These are phyloP conservation scores for Saccharata proteae DNA, from an alignment of 2,329 filamentous ascomycete species.

Conservation along the genomic window DNA sequence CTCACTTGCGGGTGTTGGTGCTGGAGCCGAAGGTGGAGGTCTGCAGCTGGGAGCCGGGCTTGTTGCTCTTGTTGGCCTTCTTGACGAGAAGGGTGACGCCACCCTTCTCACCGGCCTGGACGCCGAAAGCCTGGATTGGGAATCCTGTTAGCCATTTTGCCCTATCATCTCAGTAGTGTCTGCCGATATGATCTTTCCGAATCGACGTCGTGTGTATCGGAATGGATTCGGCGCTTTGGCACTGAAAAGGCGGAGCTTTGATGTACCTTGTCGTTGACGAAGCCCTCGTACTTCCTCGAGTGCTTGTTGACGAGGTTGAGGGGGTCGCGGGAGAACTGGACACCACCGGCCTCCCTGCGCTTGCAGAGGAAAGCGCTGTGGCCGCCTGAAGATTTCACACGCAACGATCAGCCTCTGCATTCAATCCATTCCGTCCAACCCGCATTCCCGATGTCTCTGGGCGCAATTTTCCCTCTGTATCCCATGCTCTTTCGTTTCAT, in stretches of 20 bases:
- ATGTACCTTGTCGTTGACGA: conserved; percentile 82
- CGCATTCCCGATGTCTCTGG: neutral
- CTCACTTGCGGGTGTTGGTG: conserved; percentile 72
- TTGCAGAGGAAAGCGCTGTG: conserved; percentile 90
- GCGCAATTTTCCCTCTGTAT: neutral
- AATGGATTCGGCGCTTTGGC: no score
- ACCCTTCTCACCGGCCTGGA: conserved; percentile 64
- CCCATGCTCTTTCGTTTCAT: no score
- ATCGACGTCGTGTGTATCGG: neutral
- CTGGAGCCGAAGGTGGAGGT: conserved; percentile 57
- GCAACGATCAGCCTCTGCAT: conserved; percentile 1
- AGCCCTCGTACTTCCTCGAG: conserved; percentile 88
- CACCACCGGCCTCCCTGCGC: conserved; percentile 65
- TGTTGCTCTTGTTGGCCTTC: conserved; percentile 59
- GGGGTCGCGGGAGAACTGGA: conserved; percentile 87
- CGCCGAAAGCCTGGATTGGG: conserved; percentile 59
- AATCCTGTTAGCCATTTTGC: neutral
- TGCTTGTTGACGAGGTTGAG: conserved; percentile 89
- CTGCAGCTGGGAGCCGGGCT: conserved; percentile 57
- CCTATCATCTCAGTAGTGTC: neutral
- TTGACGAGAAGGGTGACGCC: conserved; percentile 74
- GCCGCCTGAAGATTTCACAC: conserved; percentile 45
- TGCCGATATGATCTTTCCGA: neutral
- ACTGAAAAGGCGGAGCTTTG: no score
- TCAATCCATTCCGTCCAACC: neutral